These are phyloP conservation scores for Blastocrithidia nonstop DNA, from an alignment of 208 protist species.

Conservation along the genomic window DNA sequence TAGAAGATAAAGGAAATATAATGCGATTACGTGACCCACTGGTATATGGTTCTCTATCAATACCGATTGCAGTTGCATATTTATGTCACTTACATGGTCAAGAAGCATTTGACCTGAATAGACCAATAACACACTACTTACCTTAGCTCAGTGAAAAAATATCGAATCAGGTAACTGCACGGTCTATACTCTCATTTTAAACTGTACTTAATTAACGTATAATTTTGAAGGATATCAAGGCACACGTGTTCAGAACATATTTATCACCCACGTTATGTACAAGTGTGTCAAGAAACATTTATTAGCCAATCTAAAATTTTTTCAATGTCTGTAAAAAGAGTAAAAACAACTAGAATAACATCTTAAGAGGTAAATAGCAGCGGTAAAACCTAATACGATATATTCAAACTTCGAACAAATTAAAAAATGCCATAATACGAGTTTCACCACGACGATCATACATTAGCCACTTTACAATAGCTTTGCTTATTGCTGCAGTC, in stretches of 20 bases:
- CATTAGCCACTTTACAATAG: constrained; percentile 57
- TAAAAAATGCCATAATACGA: constrained; percentile 5
- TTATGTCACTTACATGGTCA: constrained; percentile 62
- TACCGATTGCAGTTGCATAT: constrained; percentile 58
- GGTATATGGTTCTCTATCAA: constrained; percentile 37
- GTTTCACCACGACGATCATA: constrained; percentile 5
- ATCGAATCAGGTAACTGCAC: constrained; percentile 20
- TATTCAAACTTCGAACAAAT: constrained; percentile 15
- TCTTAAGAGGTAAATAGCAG: constrained; percentile 32
- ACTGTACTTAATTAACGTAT: constrained; percentile 29
- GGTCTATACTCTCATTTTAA: constrained; percentile 44
- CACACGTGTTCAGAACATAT: constrained; percentile 5
- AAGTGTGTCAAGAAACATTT: constrained; percentile 18
- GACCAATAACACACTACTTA: constrained; percentile 33
- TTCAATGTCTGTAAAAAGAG: constrained; percentile 12
- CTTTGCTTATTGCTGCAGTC: constrained; percentile 52
- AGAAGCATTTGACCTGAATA: constrained; percentile 34
- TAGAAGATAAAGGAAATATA: constrained; percentile 78
- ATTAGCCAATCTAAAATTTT: constrained; percentile 42
- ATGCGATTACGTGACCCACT: constrained; percentile 72
- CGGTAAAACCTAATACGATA: constrained; percentile 56
- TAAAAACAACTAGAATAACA: not conserved
- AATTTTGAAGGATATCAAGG: constrained; percentile 28
- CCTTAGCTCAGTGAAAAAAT: constrained; percentile 40
- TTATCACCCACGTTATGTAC: constrained; percentile 19